phyloP scores from a whole-genome alignment of 1,284 basidiomycete genomes.

The Cryptococcus hybrid region DNA sequence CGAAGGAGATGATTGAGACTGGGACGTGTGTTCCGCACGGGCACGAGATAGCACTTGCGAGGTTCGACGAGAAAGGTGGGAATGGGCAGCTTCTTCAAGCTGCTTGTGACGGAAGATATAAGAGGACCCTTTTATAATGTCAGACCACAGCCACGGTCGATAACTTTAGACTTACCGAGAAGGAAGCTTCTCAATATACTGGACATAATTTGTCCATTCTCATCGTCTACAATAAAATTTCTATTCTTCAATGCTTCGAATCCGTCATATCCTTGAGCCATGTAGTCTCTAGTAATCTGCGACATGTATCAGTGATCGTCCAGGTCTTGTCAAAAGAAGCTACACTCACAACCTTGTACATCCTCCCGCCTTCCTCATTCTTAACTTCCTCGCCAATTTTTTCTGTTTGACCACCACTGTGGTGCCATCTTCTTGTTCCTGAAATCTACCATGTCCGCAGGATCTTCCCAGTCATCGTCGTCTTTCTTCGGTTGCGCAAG shows the following conservation, averaged over 20 bases:
- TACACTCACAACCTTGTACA: conserved; percentile 67
- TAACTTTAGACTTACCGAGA: conserved; percentile 60
- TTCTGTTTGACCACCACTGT: conserved; percentile 49
- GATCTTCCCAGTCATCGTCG: conserved; percentile 42
- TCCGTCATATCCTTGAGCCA: conserved; percentile 65
- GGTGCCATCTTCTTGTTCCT: conserved; percentile 48
- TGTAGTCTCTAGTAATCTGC: conserved; percentile 50
- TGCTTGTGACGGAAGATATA: conserved; percentile 51
- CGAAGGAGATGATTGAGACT: conserved; percentile 12
- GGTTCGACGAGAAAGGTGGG: conserved; percentile 38
- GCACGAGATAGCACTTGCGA: conserved; percentile 32
- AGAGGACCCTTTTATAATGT: conserved; percentile 32
- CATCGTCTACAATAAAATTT: conserved; percentile 75
- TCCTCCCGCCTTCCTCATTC: conserved; percentile 58
- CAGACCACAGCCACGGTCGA: not conserved
- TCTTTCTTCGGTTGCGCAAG: conserved; percentile 54
- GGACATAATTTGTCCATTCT: conserved; percentile 78
- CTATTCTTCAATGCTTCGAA: conserved; percentile 68
- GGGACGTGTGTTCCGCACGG: conserved; percentile 15
- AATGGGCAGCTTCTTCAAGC: conserved; percentile 34
- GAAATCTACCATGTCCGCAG: conserved; percentile 41
- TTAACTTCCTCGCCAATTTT: conserved; percentile 60
- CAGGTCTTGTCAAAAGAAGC: not conserved
- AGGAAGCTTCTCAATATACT: conserved; percentile 80
- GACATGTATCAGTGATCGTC: not conserved